Evolutionary conservation across 495 filamentous ascomycete genomes (phyloP), one percentile per base, ranked within the genome.

Genomic region (Penicillium taxi): DNA sequence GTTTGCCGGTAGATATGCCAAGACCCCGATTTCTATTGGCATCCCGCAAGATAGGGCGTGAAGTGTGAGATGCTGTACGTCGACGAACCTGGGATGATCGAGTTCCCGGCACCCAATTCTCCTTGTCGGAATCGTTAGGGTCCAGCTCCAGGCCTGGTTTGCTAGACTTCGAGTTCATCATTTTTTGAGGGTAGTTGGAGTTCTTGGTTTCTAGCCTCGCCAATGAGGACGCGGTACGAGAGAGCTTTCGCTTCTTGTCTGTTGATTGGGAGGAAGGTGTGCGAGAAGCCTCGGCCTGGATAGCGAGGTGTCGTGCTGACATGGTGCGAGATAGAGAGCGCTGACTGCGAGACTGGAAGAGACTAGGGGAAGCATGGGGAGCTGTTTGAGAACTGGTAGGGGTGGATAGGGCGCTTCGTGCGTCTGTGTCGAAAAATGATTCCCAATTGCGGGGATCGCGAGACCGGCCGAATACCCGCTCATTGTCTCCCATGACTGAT

Each of bases 371-470:
- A 11, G 74, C 69, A 15, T 82, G 81, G 4, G 83, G 86, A 9
- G 78, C 81, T 29, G 66, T 78, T 28, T 80, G 74, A 75, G 55
- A 80, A 70, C 64, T 87, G 8, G 81, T 80, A 42, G 82, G 81
- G 4, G 72, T 73, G 6, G 77, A 83, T 27, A 94, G 58, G 27
- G 81, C 76, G 54, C 82, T 80, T 50, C 78, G 73, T 35, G 75
- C 79, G 39, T 85, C 79, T 6, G 72, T 74, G 48, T 86, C 84
- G 52, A 81, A 83, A 61, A 77, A 81, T 41, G 81, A 82, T 55
- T 91, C 82, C 88, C 88, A 94, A 21, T 79, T 82, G 19, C 83
- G 76, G 11, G 84, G 78, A 56, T 94, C 84, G 22, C 85, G 73
- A 26, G 86, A 91, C 25, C 87, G 74, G 18, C 88, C 86, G 42